These are phyloP conservation scores for Colletotrichum kahawae DNA, from an alignment of 2,329 filamentous ascomycete genomes.

Conservation along the genomic window DNA sequence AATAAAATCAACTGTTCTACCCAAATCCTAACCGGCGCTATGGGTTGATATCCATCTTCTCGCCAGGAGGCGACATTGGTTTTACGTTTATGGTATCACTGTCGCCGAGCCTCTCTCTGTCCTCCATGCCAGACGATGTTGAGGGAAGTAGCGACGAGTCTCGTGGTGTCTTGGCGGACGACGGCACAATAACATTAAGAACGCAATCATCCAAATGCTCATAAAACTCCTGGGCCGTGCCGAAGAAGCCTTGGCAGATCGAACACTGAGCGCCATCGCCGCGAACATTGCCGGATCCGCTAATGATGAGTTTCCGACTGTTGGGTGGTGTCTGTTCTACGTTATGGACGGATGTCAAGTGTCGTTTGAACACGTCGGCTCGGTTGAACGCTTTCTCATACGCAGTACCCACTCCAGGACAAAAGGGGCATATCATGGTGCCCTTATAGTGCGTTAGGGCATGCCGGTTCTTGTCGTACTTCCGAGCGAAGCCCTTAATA, in stretches of 20 bases:
- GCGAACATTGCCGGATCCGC: conserved; percentile 24
- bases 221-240: conserved; percentile 93
- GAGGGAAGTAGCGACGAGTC: conserved; percentile 8
- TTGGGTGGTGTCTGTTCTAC: conserved; percentile 95
- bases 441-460: conserved; percentile 97
- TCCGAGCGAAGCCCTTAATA: conserved; percentile 90
- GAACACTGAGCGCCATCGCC: conserved; percentile 81
- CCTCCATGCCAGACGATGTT: background rate
- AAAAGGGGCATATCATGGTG: conserved; percentile 97
- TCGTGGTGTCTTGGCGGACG: conserved; percentile 12
- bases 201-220: conserved; percentile 84
- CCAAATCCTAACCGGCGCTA: background rate
- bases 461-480: conserved; percentile 98
- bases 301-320: conserved; percentile 73
- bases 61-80: background rate
- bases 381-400: conserved; percentile 96
- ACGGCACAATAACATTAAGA: conserved; percentile 61
- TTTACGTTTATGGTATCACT: conserved; percentile 1
- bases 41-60: conserved; percentile 19
- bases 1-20: background rate
- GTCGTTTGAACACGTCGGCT: conserved; percentile 95
- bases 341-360: conserved; percentile 89
- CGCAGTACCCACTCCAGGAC: conserved; percentile 83
- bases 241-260: conserved; percentile 81
- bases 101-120: background rate